A percentile compares a stretch with the other conserved stretches of the same genome.
phyloP scores from a whole-genome alignment of 257 asterid genomes.

The Eucommia ulmoides region DNA sequence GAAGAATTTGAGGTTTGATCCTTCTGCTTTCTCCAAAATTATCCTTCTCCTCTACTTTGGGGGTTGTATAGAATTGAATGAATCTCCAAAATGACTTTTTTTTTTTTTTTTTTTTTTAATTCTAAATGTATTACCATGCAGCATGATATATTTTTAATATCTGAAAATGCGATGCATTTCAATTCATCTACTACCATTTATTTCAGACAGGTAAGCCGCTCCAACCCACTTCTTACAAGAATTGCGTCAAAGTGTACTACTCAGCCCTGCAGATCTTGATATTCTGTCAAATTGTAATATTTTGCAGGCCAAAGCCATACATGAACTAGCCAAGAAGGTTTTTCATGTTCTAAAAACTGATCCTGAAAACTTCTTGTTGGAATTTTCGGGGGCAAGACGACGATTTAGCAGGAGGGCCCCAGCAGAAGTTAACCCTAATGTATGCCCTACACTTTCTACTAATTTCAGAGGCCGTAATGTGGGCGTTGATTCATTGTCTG shows the following conservation, averaged over 20 bases:
- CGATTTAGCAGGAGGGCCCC: conserved; percentile 53
- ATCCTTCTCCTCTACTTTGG: not conserved
- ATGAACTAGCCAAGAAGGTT: conserved; percentile 71
- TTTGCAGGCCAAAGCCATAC: conserved; percentile 62
- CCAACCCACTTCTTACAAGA: no score
- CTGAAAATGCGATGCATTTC: conserved; percentile 86
- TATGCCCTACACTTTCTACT: conserved; percentile 6
- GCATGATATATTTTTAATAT: conserved; percentile 75
- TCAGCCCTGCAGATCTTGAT: not conserved
- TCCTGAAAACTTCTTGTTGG: conserved; percentile 43
- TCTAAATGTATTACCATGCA: conserved; percentile 31
- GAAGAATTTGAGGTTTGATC: conserved; percentile 64
- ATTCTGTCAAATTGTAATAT: conserved; percentile 1
- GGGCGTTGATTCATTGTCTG: not conserved
- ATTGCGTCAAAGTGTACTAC: no score
- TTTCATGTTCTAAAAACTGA: conserved; percentile 48
- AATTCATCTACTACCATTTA: conserved; percentile 55
- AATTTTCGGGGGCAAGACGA: conserved; percentile 56
- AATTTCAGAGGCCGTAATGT: conserved; percentile 2
- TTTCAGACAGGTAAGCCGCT: conserved; percentile 83
- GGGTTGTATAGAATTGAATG: no score
- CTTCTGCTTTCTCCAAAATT: not conserved
- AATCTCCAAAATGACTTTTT: not conserved
- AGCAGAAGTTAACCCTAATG: conserved; percentile 9
- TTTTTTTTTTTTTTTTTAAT: no score